Evolutionary conservation across 2,329 filamentous ascomycete species (phyloP), one percentile per base, ranked within the genome.

Genomic region (Exophiala phaeomuriformis): DNA sequence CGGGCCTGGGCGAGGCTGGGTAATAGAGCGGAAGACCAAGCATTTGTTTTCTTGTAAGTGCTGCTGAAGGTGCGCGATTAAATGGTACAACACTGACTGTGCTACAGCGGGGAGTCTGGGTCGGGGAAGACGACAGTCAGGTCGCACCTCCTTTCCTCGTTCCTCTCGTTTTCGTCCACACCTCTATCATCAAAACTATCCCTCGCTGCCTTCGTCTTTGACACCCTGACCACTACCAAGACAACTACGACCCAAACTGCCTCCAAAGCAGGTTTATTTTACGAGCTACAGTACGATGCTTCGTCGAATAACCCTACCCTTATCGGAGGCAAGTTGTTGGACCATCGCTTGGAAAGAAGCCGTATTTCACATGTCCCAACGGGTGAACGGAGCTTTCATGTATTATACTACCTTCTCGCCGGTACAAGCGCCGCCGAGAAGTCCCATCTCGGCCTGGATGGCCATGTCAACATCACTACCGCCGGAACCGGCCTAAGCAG

Each of bases 251-350:
- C 91, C 0, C 90, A 90, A 1, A 95, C 89, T 1, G 93, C 93
- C 30, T 97, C 91, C 47, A 97, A 97, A 70, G 86, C 93, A 7
- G 93, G 93, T 58, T 79, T 98, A 10, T 95, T 95, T 68, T 93
- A 93, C 68, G 93, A 98, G 70, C 78, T 98, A 40, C 93, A 98
- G 70, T 98, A 98, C 68, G 91, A 98, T 68, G 95, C 88, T 1
- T 83, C 88, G 0, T 85, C 90, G 0, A 86, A 85, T 0, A 90
- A 86, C 65, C 93, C 93, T 1, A 83, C 90, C 2, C 77, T 98
- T 30, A 88, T 98, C 60, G 93, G 93, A 72, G 91, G 89, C 63
- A 97, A 98, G 72, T 77, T 98, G 10, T 78, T 98, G 42, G 90
- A 97, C 64, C 93, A 98, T 69, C 82, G 93, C 62, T 75, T 98